Conservation (phyloP, 225 moss, liverwort and hornwort genomes). For the Sphagnum contortum region DNA sequence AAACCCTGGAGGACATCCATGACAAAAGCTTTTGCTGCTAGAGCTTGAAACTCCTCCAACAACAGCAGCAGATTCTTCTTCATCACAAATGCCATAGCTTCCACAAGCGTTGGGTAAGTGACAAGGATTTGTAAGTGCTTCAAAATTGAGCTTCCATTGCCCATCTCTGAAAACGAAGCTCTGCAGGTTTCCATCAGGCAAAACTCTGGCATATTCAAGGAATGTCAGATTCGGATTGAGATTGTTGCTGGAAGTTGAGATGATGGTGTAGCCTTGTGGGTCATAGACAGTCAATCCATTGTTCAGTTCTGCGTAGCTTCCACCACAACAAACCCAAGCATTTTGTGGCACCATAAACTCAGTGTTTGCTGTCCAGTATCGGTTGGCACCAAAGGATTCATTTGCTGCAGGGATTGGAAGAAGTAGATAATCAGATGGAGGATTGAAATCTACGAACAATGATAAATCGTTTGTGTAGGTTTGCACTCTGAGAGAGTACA, state of each 20-base stretch:
- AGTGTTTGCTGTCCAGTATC: slow-evolving; percentile 2
- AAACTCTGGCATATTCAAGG: background rate
- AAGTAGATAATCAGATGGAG: background rate
- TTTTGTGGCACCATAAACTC: background rate
- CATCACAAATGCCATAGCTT: background rate
- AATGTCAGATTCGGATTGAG: slow-evolving; percentile 2
- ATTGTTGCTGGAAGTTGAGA: background rate
- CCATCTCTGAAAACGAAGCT: slow-evolving; percentile 1
- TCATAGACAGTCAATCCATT: slow-evolving; percentile 1
- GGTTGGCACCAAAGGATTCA: background rate
- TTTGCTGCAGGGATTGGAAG: background rate
- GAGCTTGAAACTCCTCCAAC: background rate
- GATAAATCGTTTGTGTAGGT: background rate
- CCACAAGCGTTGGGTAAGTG: background rate
- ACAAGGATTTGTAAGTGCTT: background rate
- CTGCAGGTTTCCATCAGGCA: slow-evolving; percentile 1
- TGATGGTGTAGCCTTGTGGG: background rate
- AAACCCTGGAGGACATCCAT: slow-evolving; percentile 2
- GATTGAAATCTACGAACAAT: background rate
- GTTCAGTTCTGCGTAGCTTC: background rate
- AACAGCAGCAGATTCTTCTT: no score
- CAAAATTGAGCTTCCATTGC: slow-evolving; percentile 1
- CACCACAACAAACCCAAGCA: background rate
- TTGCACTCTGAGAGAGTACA: background rate
- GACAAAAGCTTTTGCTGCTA: background rate